Percentiles rank a stretch among this genome's conserved stretches.
Conservation (phyloP, 1,284 basidiomycete species). For the Boletus smithii region DNA sequence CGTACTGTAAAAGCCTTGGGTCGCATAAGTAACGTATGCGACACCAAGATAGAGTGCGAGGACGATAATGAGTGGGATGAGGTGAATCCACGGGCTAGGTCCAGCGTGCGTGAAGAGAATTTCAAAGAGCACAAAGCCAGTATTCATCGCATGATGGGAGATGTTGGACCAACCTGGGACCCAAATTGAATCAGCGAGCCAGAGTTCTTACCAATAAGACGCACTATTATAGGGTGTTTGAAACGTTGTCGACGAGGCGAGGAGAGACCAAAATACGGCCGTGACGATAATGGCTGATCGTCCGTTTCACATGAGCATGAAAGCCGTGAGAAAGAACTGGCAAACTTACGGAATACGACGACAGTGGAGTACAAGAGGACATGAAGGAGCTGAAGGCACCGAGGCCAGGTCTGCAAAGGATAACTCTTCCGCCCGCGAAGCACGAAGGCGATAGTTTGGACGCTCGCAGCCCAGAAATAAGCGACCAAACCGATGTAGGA, state of each 20-base stretch:
- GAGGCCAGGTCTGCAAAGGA: constrained; percentile 58
- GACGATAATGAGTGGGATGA: constrained; percentile 46
- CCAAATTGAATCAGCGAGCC: constrained; percentile 1
- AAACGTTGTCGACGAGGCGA: constrained; percentile 46
- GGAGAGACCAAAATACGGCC: constrained; percentile 61
- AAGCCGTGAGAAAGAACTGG: neutral
- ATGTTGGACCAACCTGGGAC: constrained; percentile 54
- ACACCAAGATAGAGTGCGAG: constrained; percentile 60
- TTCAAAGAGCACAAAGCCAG: constrained; percentile 55
- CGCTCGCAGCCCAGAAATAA: constrained; percentile 58
- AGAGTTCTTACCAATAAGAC: constrained; percentile 13
- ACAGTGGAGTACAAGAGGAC: constrained; percentile 52
- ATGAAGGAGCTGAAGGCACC: constrained; percentile 55
- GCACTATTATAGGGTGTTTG: constrained; percentile 37
- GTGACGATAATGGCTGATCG: constrained; percentile 59
- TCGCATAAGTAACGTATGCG: constrained; percentile 59
- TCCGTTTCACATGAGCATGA: neutral
- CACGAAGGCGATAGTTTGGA: constrained; percentile 52
- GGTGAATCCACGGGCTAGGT: constrained; percentile 52
- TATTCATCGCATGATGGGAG: constrained; percentile 62
- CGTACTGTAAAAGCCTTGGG: constrained; percentile 63
- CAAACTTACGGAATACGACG: constrained; percentile 55
- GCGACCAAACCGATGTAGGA: constrained; percentile 59
- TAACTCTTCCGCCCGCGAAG: constrained; percentile 37
- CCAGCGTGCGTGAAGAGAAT: constrained; percentile 51